These are phyloP conservation scores for Geum urbanum DNA, from an alignment of 306 rosid genomes.

Conservation along the genomic window DNA sequence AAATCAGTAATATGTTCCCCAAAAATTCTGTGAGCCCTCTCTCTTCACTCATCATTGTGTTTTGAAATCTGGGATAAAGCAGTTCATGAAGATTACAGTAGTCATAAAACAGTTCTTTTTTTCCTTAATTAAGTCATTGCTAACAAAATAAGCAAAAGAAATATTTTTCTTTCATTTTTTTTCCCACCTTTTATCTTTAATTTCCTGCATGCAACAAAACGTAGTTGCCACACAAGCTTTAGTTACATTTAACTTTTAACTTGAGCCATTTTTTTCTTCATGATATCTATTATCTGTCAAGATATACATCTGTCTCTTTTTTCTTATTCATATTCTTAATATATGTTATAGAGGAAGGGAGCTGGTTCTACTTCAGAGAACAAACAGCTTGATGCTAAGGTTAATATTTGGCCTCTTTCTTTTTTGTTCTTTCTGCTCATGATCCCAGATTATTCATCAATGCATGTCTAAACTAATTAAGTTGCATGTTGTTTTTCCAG, in stretches of 20 bases:
- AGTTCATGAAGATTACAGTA: background rate
- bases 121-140: background rate
- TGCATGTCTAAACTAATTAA: background rate
- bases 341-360: slow-evolving; percentile 68
- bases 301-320: background rate
- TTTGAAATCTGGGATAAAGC: slow-evolving; percentile 3
- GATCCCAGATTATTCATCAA: background rate
- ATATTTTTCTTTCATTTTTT: background rate
- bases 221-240: slow-evolving; percentile 5
- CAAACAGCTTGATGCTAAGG: slow-evolving; percentile 83
- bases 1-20: slow-evolving; percentile 32
- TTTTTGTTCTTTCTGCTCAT: background rate
- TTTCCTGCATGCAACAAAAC: background rate
- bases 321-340: slow-evolving; percentile 2
- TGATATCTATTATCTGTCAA: no score
- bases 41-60: slow-evolving; percentile 16
- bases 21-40: slow-evolving; percentile 42
- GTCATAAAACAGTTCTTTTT: background rate
- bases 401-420: slow-evolving; percentile 9
- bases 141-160: background rate
- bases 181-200: background rate
- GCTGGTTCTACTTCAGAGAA: slow-evolving; percentile 71
- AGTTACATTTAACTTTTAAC: background rate
- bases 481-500: slow-evolving; percentile 30
- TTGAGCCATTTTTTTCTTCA: background rate